Evolutionary conservation across 2,329 filamentous ascomycete species (phyloP).

Genomic region (Bipolaris bicolor): DNA sequence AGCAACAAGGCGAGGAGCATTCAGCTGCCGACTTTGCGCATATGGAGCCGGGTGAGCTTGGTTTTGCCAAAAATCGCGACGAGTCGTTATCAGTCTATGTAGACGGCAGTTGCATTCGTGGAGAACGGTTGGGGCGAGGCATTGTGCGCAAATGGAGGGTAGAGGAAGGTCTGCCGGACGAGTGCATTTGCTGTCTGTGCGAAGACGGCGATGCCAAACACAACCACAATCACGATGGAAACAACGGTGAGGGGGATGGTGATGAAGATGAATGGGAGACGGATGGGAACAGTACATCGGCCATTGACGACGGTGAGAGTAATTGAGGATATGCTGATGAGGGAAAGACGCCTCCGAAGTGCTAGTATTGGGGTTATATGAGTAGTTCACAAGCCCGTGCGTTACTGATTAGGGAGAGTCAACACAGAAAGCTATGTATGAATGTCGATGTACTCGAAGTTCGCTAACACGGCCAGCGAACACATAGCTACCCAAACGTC

Average conservation of each 20-base stretch:
- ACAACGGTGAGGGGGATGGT: not conserved
- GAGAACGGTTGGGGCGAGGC: conserved; percentile 4
- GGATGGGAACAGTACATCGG: not conserved
- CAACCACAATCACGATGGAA: not conserved
- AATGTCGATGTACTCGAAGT: not conserved
- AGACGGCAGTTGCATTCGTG: conserved; percentile 1
- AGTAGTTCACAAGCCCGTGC: not conserved
- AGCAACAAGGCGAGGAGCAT: conserved; percentile 6
- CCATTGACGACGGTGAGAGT: not conserved
- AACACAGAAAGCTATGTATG: not conserved
- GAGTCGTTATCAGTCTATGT: conserved; percentile 7
- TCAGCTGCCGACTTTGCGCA: conserved; percentile 8
- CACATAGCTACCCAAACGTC: not conserved
- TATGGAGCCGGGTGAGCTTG: not conserved
- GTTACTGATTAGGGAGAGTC: not conserved
- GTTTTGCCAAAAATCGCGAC: conserved; percentile 9
- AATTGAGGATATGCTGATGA: not conserved
- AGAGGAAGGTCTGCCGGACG: not conserved
- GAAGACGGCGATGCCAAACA: not conserved
- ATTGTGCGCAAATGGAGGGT: conserved; percentile 2
- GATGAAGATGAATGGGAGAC: not conserved
- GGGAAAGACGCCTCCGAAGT: not conserved
- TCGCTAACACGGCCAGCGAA: not conserved
- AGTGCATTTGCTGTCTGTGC: conserved; percentile 12
- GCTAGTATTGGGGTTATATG: not conserved